phyloP scores from a whole-genome alignment of 495 filamentous ascomycete species.

The Thozetella sp. region DNA sequence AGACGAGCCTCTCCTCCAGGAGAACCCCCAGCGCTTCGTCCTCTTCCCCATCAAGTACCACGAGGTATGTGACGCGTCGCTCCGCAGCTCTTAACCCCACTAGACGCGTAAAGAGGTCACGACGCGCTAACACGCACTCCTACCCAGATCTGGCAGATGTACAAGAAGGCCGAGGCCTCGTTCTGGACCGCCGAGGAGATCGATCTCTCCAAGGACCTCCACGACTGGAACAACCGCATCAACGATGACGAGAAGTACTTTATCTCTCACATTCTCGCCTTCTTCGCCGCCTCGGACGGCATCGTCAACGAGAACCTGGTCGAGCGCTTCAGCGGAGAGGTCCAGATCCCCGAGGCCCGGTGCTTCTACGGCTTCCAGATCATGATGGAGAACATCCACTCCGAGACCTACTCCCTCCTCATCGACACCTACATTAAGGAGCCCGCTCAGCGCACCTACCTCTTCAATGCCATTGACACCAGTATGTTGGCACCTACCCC shows the following conservation, averaged over 20 bases:
- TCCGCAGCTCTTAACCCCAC: slow-evolving; percentile 22
- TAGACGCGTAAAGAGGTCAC: slow-evolving; percentile 72
- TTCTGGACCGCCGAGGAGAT: slow-evolving; percentile 99
- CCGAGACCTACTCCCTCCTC: slow-evolving; percentile 97
- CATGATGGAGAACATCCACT: slow-evolving; percentile 99
- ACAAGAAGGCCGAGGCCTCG: slow-evolving; percentile 99
- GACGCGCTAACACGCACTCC: slow-evolving; percentile 22
- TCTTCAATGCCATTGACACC: slow-evolving; percentile 98
- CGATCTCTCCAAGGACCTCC: slow-evolving; percentile 95
- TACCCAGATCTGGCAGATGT: slow-evolving; percentile 97
- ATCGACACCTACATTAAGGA: slow-evolving; percentile 99
- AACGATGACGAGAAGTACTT: slow-evolving; percentile 98
- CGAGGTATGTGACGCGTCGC: slow-evolving; percentile 74
- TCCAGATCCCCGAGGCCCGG: slow-evolving; percentile 95
- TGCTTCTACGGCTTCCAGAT: slow-evolving; percentile 99
- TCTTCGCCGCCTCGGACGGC: slow-evolving; percentile 99
- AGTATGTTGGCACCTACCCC: slow-evolving; percentile 54
- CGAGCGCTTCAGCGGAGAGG: slow-evolving; percentile 96
- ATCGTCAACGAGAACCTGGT: slow-evolving; percentile 99
- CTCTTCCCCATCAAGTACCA: slow-evolving; percentile 99
- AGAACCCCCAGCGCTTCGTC: slow-evolving; percentile 96
- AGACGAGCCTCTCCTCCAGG: slow-evolving; percentile 88
- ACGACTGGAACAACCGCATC: slow-evolving; percentile 98
- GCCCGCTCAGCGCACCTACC: slow-evolving; percentile 89
- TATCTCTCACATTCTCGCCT: slow-evolving; percentile 96